Evolutionary conservation across 345 rosid genomes (phyloP).

Genomic region (Hibiscus tridactylites): DNA sequence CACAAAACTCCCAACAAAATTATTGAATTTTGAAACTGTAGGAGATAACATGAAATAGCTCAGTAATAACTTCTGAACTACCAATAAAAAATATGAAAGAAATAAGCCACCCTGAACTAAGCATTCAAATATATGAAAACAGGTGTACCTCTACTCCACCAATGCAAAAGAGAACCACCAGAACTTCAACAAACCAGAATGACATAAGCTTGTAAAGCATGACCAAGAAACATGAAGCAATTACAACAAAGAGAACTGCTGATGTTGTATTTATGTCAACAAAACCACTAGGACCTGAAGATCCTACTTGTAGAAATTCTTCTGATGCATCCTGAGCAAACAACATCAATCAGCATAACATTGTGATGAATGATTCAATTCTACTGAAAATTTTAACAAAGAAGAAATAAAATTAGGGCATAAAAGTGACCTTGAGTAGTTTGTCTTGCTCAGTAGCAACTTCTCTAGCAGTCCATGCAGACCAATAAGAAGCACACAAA

Average conservation of each 20-base stretch:
- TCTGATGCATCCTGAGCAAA: slow-evolving; percentile 69
- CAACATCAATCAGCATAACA: background rate
- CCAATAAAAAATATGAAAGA: background rate
- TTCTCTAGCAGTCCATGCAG: slow-evolving; percentile 90
- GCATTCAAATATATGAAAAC: background rate
- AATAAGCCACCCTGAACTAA: background rate
- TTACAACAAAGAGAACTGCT: slow-evolving; percentile 78
- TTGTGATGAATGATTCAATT: background rate
- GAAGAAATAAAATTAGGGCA: slow-evolving; percentile 5
- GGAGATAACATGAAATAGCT: background rate
- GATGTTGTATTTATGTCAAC: slow-evolving; percentile 69
- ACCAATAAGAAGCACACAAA: slow-evolving; percentile 88
- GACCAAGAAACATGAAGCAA: slow-evolving; percentile 91
- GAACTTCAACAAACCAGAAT: slow-evolving; percentile 77
- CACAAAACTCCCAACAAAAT: background rate
- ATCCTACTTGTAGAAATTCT: slow-evolving; percentile 35
- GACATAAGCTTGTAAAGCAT: slow-evolving; percentile 99
- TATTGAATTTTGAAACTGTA: background rate
- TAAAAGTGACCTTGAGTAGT: slow-evolving; percentile 59
- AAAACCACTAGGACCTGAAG: slow-evolving; percentile 46
- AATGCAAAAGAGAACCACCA: slow-evolving; percentile 21
- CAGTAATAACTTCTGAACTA: background rate
- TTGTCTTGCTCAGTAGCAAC: slow-evolving; percentile 83
- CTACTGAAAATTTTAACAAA: background rate
- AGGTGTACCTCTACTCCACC: slow-evolving; percentile 50